Base-by-base conservation (phyloP, 2,329 filamentous ascomycete species). In the Trichothecium roseum region DNA sequence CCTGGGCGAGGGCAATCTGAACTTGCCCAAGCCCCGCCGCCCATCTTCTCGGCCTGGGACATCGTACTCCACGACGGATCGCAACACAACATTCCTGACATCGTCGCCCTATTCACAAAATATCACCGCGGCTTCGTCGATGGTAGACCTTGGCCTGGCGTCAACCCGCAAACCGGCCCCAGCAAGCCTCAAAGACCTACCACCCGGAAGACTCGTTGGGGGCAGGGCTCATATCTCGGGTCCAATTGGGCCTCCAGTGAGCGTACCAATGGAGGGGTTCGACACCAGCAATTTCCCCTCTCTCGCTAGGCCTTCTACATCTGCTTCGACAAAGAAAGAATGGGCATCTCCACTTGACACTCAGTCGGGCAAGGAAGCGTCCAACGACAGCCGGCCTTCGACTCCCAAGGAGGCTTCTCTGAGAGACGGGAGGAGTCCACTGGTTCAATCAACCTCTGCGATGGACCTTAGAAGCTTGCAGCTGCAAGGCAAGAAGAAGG, bases 281-380 rank as follows among this genome's bases (percentile, higher is more conserved):
- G 48, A 50, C 7, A 51, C 53, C 5, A 49, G 40, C 4, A 52
- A 55, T 4, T 55, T 48, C 17, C 20, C 20, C 10, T 24, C 20
- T 24, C 20, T 24, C 20, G 10, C 10, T 6, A 24, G 20, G 10
- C 20, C 20, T 10, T 24, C 20, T 6, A 24, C 20, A 24, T 24
- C 20, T 6, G 20, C 20, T 24, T 6, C 20, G 20, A 24, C 6
- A 24, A 57, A 52, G 30, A 62, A 58, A 37, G 54, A 58, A 4
- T 65, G 63, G 56, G 55, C 64, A 6, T 67, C 65, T 40, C 64
- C 68, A 0, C 54, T 71, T n/a, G 63, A 69, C 10, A 57, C 66
- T 22, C 62, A 68, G 38, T 66, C 65, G 40, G 43, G 44, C 34
- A 59, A 45, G 39, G 51, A 45, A 34, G 45, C 32, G 31, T 45